A percentile compares a stretch with the other conserved stretches of the same genome.
Conservation (phyloP, 495 filamentous ascomycete genomes). For the Thermochaetoides thermophila region DNA sequence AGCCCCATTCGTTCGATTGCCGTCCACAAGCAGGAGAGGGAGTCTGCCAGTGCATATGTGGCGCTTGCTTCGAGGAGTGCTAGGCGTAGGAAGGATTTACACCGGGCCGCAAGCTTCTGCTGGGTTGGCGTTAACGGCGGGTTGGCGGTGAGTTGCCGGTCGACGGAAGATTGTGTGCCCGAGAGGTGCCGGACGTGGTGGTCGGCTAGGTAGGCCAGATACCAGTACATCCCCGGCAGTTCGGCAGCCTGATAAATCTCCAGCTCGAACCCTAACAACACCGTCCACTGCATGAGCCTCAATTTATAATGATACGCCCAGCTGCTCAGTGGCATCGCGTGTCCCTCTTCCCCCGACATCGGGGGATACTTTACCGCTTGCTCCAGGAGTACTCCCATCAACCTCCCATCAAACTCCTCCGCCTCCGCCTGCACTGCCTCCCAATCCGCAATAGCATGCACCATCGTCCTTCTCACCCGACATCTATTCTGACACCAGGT, state of each 20-base stretch:
- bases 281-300: constrained; percentile 67
- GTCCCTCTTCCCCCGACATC: constrained; percentile 25
- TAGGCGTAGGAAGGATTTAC: constrained; percentile 42
- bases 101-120: constrained; percentile 18
- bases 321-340: constrained; percentile 53
- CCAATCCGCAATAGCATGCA: constrained; percentile 68
- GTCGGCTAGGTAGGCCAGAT: constrained; percentile 43
- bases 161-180: constrained; percentile 51
- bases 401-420: constrained; percentile 59
- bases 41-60: constrained; percentile 55
- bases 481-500: constrained; percentile 81
- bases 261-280: constrained; percentile 93
- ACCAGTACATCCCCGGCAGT: constrained; percentile 82
- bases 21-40: constrained; percentile 50
- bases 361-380: constrained; percentile 31
- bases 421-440: constrained; percentile 75
- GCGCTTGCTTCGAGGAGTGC: constrained; percentile 52
- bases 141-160: constrained; percentile 19
- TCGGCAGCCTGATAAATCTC: constrained; percentile 81
- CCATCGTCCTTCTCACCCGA: constrained; percentile 68
- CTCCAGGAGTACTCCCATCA: constrained; percentile 49
- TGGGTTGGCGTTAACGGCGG: constrained; percentile 5
- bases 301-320: constrained; percentile 89
- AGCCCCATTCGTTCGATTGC: constrained; percentile 46
- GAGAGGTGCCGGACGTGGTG: constrained; percentile 47